A percentile compares a stretch with the other conserved stretches of the same genome.
phyloP scores from a whole-genome alignment of 331 rosid species.

The Quercus lobata region DNA sequence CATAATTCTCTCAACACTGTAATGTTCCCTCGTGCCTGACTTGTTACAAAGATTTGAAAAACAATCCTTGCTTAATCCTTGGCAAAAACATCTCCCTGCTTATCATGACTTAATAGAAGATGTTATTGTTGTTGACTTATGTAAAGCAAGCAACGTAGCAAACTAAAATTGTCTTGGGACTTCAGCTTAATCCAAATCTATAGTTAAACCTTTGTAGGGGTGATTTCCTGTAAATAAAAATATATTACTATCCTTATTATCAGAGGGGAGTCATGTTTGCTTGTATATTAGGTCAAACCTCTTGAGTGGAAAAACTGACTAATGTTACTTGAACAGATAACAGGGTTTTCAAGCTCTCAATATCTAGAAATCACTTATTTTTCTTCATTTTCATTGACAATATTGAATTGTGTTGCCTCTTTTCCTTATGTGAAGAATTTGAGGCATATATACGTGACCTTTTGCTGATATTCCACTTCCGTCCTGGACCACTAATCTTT shows the following conservation, averaged over 20 bases:
- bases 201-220: no score
- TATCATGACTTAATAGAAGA: background rate
- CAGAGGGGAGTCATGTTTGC: no score
- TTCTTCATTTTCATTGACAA: background rate
- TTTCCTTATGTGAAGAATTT: background rate
- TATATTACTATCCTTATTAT: no score
- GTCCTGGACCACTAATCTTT: background rate
- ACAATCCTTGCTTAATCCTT: background rate
- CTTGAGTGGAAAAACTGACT: background rate
- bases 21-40: background rate
- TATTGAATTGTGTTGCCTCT: background rate
- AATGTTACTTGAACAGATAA: background rate
- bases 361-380: background rate
- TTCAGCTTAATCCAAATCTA: no score
- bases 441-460: background rate
- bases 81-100: background rate
- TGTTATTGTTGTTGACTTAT: background rate
- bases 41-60: background rate
- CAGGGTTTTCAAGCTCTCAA: background rate
- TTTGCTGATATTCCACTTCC: background rate
- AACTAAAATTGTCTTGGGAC: no score
- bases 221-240: no score
- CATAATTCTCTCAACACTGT: background rate
- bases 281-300: background rate
- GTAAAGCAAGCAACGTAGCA: no score